phyloP scores from a whole-genome alignment of 2,329 filamentous ascomycete species.

The Polychaeton citri region DNA sequence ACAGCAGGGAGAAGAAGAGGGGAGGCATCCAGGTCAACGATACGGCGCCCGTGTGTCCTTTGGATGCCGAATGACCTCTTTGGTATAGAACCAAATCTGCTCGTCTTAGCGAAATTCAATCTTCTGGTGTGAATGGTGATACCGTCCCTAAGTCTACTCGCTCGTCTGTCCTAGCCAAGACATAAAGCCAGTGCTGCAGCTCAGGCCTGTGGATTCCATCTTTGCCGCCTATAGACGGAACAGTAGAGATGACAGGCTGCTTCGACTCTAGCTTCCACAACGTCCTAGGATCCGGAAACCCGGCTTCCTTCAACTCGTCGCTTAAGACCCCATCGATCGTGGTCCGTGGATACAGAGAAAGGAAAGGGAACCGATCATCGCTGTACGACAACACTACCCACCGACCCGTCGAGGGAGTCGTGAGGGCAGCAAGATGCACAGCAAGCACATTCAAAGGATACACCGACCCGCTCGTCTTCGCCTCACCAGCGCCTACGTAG shows the following conservation, averaged over 20 bases:
- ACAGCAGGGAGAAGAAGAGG: slow-evolving; percentile 68
- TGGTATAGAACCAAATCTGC: too few species aligned
- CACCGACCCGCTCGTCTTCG: slow-evolving; percentile 5
- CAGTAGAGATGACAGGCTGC: slow-evolving; percentile 17
- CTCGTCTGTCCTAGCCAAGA: slow-evolving; percentile 22
- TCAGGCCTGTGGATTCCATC: slow-evolving; percentile 20
- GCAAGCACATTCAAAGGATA: slow-evolving; percentile 27
- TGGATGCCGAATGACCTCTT: slow-evolving; percentile 54
- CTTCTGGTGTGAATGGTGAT: too few species aligned
- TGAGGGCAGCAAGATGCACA: slow-evolving; percentile 25
- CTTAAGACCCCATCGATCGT: slow-evolving; percentile 12
- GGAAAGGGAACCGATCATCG: slow-evolving; percentile 25
- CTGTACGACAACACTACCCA: slow-evolving; percentile 30
- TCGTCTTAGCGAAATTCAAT: too few species aligned
- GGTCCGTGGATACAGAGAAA: slow-evolving; percentile 10
- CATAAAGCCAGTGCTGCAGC: slow-evolving; percentile 26
- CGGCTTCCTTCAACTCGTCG: slow-evolving; percentile 14
- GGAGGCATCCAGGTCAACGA: slow-evolving; percentile 78
- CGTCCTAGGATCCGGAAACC: slow-evolving; percentile 23
- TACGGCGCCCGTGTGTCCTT: slow-evolving; percentile 54
- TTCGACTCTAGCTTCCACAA: slow-evolving; percentile 25
- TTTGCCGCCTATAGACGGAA: slow-evolving; percentile 3
- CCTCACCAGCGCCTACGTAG: not conserved
- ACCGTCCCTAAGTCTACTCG: not conserved
- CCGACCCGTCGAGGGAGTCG: slow-evolving; percentile 19